A percentile compares a stretch with the other conserved stretches of the same genome.
Conservation (phyloP, 441 rosid species). For the Cnidoscolus chayamansa region DNA sequence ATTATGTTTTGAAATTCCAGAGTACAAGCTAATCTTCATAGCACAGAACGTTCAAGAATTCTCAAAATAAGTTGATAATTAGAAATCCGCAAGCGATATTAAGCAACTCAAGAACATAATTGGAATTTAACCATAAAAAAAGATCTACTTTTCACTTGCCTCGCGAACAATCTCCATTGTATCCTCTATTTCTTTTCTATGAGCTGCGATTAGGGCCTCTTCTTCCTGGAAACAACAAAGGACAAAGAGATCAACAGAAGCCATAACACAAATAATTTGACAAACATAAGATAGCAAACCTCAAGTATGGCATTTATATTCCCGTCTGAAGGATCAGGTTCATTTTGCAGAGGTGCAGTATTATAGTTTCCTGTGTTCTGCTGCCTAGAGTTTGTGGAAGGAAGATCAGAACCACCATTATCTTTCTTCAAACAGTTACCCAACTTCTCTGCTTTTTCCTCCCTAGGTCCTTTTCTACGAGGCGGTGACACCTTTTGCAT, state of each 20-base stretch:
- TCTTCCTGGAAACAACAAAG: slow-evolving; percentile 59
- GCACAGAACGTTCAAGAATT: not conserved
- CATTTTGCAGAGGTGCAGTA: slow-evolving; percentile 31
- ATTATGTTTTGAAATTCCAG: not conserved
- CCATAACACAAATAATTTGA: not conserved
- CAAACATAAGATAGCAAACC: slow-evolving; percentile 37
- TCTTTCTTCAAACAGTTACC: no score
- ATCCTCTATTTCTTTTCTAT: slow-evolving; percentile 98
- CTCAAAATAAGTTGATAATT: not conserved
- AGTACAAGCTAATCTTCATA: not conserved
- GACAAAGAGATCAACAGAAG: slow-evolving; percentile 1
- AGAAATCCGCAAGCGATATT: not conserved
- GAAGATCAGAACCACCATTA: no score
- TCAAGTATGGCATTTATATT: slow-evolving; percentile 77
- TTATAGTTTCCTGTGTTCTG: slow-evolving; percentile 5
- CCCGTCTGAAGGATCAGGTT: slow-evolving; percentile 59
- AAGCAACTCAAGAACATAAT: not conserved
- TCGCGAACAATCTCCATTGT: slow-evolving; percentile 98
- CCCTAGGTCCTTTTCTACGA: no score
- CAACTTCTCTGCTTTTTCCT: no score
- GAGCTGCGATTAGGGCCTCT: slow-evolving; percentile 88
- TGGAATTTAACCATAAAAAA: not conserved
- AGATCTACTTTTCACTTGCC: slow-evolving; percentile 39
- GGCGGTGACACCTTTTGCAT: no score
- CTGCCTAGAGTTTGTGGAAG: no score